Percentiles rank a stretch among this genome's conserved stretches.
These are phyloP conservation scores for Arachnomyces sp. DNA, from an alignment of 2,329 filamentous ascomycete species.

Conservation along the genomic window DNA sequence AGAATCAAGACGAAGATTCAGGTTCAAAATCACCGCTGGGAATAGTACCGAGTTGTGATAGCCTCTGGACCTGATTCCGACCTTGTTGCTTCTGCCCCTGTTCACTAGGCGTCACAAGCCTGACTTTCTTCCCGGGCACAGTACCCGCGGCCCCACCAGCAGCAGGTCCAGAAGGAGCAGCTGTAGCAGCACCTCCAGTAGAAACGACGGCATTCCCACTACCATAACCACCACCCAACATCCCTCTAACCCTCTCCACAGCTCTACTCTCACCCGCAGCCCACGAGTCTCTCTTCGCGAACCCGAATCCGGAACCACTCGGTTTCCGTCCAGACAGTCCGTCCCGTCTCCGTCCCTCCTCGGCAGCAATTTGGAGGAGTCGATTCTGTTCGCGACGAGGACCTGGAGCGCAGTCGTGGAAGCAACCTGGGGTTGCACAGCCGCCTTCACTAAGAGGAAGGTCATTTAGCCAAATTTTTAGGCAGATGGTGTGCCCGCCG, in stretches of 20 bases:
- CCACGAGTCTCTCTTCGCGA: constrained; percentile 39
- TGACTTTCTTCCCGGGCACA: constrained; percentile 39
- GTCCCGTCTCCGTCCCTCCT: constrained; percentile 14
- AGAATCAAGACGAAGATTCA: constrained; percentile 7
- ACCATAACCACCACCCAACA: constrained; percentile 29
- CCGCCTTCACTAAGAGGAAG: constrained; percentile 43
- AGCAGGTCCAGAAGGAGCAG: constrained; percentile 8
- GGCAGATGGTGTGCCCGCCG: constrained; percentile 51
- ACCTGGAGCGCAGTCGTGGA: constrained; percentile 52
- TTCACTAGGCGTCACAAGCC: constrained; percentile 38
- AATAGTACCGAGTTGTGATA: background rate
- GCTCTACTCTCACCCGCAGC: constrained; percentile 38
- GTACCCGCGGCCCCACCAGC: constrained; percentile 15
- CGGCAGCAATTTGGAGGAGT: constrained; percentile 22
- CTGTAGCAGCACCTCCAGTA: constrained; percentile 12
- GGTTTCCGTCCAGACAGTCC: constrained; percentile 26
- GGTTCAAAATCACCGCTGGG: constrained; percentile 11
- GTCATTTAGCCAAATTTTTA: constrained; percentile 49
- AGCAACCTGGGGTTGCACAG: constrained; percentile 53
- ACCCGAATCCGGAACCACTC: constrained; percentile 17
- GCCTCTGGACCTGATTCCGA: too few relatives aligned
- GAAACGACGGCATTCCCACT: constrained; percentile 15
- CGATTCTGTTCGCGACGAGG: constrained; percentile 36
- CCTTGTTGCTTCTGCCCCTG: constrained; percentile 24
- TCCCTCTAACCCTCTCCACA: constrained; percentile 39